A percentile compares a stretch with the other conserved stretches of the same genome.
These are phyloP conservation scores for Leccinellum rugosiceps DNA, from an alignment of 768 basidiomycete genomes.

Conservation along the genomic window DNA sequence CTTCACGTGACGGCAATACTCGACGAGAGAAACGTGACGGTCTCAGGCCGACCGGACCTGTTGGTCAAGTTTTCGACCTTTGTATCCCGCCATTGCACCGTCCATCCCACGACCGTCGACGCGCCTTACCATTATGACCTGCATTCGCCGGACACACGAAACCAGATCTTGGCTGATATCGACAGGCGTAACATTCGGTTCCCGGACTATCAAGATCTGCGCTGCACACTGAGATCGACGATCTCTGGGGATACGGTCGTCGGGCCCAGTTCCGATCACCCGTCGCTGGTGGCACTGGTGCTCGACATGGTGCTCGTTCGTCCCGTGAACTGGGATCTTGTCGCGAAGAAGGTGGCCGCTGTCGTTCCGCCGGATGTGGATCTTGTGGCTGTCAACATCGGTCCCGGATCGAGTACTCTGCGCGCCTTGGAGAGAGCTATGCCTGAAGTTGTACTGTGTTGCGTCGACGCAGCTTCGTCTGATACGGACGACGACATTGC, in stretches of 20 bases:
- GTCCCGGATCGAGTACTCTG: conserved; percentile 42
- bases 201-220: conserved; percentile 45
- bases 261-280: conserved; percentile 12
- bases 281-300: conserved; percentile 39
- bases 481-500: conserved; percentile 3
- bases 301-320: conserved; percentile 41
- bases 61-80: conserved; percentile 41
- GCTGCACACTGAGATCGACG: conserved; percentile 47
- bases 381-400: conserved; percentile 47
- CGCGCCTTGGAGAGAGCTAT: conserved; percentile 39
- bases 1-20: conserved; percentile 52
- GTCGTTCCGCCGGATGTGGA: conserved; percentile 9
- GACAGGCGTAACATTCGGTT: conserved; percentile 45
- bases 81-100: conserved; percentile 33
- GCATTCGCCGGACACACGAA: conserved; percentile 29
- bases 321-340: conserved; percentile 52
- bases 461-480: conserved; percentile 10
- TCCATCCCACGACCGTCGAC: conserved; percentile 45
- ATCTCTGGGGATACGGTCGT: conserved; percentile 38
- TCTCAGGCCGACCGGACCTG: conserved; percentile 56
- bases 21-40: conserved; percentile 45
- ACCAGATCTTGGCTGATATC: conserved; percentile 45
- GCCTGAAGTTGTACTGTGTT: conserved; percentile 17
- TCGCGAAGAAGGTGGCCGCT: conserved; percentile 31
- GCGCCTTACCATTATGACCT: conserved; percentile 51